Conservation (phyloP, 2,329 filamentous ascomycete species). For the Colletotrichum destructivum region DNA sequence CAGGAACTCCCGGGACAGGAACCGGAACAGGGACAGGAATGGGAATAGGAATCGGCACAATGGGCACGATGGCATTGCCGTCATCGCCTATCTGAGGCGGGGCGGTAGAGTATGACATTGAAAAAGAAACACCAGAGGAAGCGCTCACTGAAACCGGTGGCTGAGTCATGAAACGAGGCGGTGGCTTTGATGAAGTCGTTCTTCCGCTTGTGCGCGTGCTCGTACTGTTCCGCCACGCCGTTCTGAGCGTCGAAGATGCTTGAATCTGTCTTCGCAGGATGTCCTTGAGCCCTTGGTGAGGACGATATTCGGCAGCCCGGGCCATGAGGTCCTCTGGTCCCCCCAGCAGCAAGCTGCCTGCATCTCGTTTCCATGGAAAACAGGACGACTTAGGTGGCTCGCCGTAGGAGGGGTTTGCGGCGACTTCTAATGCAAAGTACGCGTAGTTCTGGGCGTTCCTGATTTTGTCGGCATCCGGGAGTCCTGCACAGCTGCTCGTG, state of each 20-base stretch:
- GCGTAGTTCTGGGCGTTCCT: slow-evolving; percentile 23
- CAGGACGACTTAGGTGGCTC: no score
- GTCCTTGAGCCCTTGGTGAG: background rate
- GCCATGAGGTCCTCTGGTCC: background rate
- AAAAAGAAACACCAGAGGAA: slow-evolving; percentile 1
- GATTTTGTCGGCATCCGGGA: slow-evolving; percentile 7
- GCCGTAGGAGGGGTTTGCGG: no score
- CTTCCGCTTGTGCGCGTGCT: background rate
- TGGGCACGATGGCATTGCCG: slow-evolving; percentile 5
- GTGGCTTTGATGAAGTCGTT: background rate
- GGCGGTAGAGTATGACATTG: slow-evolving; percentile 6
- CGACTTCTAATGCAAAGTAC: slow-evolving; percentile 17
- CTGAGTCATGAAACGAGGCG: background rate
- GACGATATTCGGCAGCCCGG: background rate
- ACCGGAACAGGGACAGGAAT: background rate
- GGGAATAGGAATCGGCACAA: slow-evolving; percentile 13
- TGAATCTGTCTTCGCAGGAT: slow-evolving; percentile 7
- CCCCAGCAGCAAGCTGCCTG: background rate
- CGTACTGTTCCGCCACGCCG: background rate
- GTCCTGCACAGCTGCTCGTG: slow-evolving; percentile 3
- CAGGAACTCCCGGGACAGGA: background rate
- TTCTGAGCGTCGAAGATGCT: background rate
- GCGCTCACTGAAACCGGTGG: background rate
- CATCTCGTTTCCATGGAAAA: no score
- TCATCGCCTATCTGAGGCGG: background rate